Base-by-base conservation (phyloP, 1,284 basidiomycete genomes). In the Bondarzewia mesenterica region DNA sequence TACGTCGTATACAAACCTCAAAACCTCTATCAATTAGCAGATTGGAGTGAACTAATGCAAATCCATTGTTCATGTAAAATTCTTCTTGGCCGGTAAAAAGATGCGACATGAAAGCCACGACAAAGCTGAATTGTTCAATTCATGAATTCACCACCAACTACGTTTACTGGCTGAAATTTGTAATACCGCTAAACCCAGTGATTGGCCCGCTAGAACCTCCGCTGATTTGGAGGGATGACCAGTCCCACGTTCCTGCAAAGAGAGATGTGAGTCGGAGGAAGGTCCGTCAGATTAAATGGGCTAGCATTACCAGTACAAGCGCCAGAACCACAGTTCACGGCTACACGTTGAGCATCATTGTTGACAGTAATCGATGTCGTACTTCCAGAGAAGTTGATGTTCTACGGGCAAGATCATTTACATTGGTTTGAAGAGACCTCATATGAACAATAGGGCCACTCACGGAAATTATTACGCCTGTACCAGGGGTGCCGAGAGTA, bases 221-320 rank as follows among this genome's bases (percentile, higher is more conserved):
- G 5, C 64, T 65, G 7, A 70, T 67, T 45, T 65, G 59, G 43
- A 82, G 65, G 23, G 59, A 61, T 7, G 68, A 61, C 74, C 77
- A 82, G 54, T 78, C 60, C 78, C 79, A 81, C 1, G 61, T 64
- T 5, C 77, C 77, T 65, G 38, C n/a, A 12, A 27, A 32, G 15
- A 39, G 45, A 49, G 27, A n/a, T 8, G 25, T 8, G 20, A 46
- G 14, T 7, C 20, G 14, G 14, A 14, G 16, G 32, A 20, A 15
- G 16, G 5, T 12, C 37, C 4, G 4, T 5, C 44, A 29, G 23
- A 41, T 41, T 6, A n/a, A n/a, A n/a, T n/a, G n/a, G n/a, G n/a
- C n/a, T n/a, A n/a, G n/a, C n/a, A n/a, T n/a, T 25, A 63, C 61
- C 64, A n/a, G 56, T 59, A 55, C 64, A 66, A 16, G 60, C 48